Conservation (phyloP, 495 filamentous ascomycete genomes). For the Rusavskia elegans region DNA sequence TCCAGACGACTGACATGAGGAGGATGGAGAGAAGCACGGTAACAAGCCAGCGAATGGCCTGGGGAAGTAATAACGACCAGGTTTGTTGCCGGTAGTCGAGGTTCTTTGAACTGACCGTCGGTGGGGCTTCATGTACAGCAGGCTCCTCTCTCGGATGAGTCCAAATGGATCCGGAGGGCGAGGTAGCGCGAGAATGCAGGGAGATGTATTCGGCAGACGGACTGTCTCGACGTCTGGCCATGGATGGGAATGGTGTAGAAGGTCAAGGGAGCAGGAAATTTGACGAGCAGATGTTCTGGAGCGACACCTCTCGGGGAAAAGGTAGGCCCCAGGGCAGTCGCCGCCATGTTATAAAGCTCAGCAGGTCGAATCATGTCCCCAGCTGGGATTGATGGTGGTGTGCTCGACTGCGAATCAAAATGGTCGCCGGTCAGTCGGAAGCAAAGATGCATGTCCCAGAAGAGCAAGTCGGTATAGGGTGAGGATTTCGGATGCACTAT, state of each 20-base stretch:
- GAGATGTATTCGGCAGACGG: background rate
- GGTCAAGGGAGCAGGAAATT: no score
- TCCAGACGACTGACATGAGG: background rate
- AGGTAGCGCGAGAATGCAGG: background rate
- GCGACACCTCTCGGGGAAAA: no score
- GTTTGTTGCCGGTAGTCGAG: background rate
- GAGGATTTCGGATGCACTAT: no score
- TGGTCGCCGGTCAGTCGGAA: no score
- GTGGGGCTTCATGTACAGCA: background rate
- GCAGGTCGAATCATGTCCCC: no score
- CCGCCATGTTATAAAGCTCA: no score
- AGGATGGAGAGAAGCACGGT: slow-evolving; percentile 1
- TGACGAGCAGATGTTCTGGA: no score
- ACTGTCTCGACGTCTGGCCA: background rate
- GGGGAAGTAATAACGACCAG: background rate
- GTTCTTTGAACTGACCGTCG: background rate
- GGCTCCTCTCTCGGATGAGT: background rate
- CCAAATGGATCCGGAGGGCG: background rate
- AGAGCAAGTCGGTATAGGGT: no score
- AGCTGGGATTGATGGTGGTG: no score
- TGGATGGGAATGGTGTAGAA: background rate
- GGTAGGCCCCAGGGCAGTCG: no score
- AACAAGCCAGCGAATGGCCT: background rate
- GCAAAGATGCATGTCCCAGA: no score
- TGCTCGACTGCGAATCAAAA: no score